These are phyloP conservation scores for Botrytis byssoidea DNA, from an alignment of 2,329 filamentous ascomycete species.

Conservation along the genomic window DNA sequence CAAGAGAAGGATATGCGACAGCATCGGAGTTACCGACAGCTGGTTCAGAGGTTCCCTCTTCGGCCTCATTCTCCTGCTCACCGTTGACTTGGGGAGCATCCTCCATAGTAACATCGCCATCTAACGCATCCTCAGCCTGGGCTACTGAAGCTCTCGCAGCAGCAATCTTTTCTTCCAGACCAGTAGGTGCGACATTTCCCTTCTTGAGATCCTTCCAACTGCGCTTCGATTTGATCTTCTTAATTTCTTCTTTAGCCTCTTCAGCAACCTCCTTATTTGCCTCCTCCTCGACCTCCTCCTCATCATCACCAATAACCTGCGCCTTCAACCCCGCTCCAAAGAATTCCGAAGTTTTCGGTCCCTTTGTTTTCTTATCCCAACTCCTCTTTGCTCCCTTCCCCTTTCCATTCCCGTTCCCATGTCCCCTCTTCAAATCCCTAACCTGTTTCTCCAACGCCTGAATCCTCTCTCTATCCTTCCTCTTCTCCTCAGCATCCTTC, in stretches of 20 bases:
- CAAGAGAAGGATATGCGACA: constrained; percentile 10
- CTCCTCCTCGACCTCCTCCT: background rate
- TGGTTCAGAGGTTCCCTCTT: background rate
- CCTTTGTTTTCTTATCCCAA: constrained; percentile 1
- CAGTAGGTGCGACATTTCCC: background rate
- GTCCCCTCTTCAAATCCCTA: background rate
- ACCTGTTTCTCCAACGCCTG: constrained; percentile 10
- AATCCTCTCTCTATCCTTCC: background rate
- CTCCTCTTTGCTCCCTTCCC: background rate
- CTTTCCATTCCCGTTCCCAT: background rate
- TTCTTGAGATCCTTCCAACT: constrained; percentile 4
- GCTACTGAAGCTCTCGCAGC: constrained; percentile 2
- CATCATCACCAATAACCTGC: background rate
- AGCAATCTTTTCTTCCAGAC: constrained; percentile 7
- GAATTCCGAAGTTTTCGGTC: constrained; percentile 14
- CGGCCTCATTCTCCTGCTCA: background rate
- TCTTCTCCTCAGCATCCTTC: background rate
- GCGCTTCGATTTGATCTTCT: constrained; percentile 13
- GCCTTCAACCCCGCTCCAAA: constrained; percentile 4
- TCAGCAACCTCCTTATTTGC: background rate
- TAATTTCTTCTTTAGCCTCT: background rate
- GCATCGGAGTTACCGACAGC: background rate
- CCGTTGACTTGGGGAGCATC: background rate
- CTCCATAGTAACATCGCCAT: constrained; percentile 5
- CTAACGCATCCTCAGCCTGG: background rate